Evolutionary conservation across 805 yeast genomes (phyloP), one percentile per base, ranked within the genome.

Genomic region (Jamesozyma piceae): DNA sequence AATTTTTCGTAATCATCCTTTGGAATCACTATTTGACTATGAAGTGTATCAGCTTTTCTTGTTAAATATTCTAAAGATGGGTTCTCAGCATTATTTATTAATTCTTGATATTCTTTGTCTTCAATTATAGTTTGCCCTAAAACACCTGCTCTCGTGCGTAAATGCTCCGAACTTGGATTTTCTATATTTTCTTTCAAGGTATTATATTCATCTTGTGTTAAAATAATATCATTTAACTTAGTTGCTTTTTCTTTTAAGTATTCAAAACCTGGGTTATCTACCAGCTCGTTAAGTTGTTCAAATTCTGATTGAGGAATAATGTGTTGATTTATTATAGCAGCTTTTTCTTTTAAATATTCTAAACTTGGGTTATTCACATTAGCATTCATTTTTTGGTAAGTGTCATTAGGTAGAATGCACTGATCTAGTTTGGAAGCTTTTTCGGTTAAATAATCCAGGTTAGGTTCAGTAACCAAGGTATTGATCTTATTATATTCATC

Each of bases 371-470:
- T 27, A 43, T 24, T 37, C 27, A 21, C 13, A 8, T 17, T 15
- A 4, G 18, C 19, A 27, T 43, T 40, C 11, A 51, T 17, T 13
- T 41, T 35, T 9, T 32, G n/a, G 41, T 46, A 39, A 15, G 46
- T 50, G 10, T 14, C 20, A 19, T 22, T 15, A 29, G 41, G 6
- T 32, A 32, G 19, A 27, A 42, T 9, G 15, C 8, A 44, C 6
- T 42, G 41, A 10, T 18, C 27, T 3, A 34, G 10, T 13, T 17
- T 14, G 8, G 15, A 6, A 3, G 33, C 33, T 37, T 37, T 31
- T 28, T n/a, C 20, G 3, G 17, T 20, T 29, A 37, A n/a, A n/a
- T 28, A 39, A 10, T 48, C 50, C 5, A 60, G 18, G 3, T 57
- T 41, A 35, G 50, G 20, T 18, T 22, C 14, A 9, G n/a, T 14